phyloP scores from a whole-genome alignment of 2,329 filamentous ascomycete genomes.

The Aspergillus pseudonomiae region DNA sequence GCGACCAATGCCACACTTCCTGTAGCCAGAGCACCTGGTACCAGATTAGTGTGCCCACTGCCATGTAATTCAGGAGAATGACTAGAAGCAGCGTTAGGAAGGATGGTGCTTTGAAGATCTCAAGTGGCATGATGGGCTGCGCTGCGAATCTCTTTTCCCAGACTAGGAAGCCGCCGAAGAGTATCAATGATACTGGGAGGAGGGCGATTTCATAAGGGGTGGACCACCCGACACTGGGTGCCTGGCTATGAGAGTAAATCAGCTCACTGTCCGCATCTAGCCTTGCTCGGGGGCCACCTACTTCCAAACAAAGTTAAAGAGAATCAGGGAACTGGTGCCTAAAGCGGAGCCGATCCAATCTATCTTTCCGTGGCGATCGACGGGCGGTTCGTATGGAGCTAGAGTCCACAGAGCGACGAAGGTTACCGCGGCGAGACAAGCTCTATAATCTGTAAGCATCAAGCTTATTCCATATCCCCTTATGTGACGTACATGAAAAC shows the following conservation, averaged over 20 bases:
- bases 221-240: slow-evolving; percentile 51
- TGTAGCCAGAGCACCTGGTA: slow-evolving; percentile 53
- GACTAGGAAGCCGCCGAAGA: slow-evolving; percentile 37
- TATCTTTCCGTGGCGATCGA: slow-evolving; percentile 42
- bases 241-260: slow-evolving; percentile 35
- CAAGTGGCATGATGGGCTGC: slow-evolving; percentile 51
- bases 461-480: not conserved
- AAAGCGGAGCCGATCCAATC: slow-evolving; percentile 47
- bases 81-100: slow-evolving; percentile 49
- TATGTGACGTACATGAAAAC: slow-evolving; percentile 37
- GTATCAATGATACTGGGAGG: slow-evolving; percentile 40
- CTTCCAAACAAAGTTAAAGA: slow-evolving; percentile 59
- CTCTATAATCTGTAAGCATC: slow-evolving; percentile 15
- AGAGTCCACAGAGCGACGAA: slow-evolving; percentile 31
- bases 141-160: slow-evolving; percentile 48
- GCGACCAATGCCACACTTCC: slow-evolving; percentile 44
- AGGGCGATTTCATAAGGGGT: slow-evolving; percentile 47
- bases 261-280: not conserved
- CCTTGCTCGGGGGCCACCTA: slow-evolving; percentile 28
- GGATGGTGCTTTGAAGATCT: slow-evolving; percentile 50
- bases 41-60: slow-evolving; percentile 52
- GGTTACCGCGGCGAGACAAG: slow-evolving; percentile 26
- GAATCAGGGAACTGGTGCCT: slow-evolving; percentile 44
- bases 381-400: slow-evolving; percentile 32
- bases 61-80: slow-evolving; percentile 53